A percentile compares a stretch with the other conserved stretches of the same genome.
Conservation (phyloP, 768 basidiomycete genomes). For the Lyophyllum semitale region DNA sequence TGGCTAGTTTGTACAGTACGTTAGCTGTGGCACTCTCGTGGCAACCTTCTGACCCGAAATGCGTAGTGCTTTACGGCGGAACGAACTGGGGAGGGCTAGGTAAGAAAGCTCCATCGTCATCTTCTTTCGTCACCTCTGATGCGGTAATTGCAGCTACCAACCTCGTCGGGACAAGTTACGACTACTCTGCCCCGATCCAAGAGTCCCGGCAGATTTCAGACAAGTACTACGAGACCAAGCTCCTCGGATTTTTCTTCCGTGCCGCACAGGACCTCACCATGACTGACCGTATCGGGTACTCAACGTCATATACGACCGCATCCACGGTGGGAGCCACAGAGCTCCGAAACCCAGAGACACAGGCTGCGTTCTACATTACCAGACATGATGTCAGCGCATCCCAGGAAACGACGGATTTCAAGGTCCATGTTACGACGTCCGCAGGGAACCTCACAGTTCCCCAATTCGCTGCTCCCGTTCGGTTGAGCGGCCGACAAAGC, state of each 20-base stretch:
- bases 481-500: conserved; percentile 9
- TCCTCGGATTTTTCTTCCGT: conserved; percentile 9
- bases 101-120: neutral
- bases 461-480: conserved; percentile 4
- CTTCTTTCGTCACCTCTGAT: neutral
- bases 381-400: conserved; percentile 7
- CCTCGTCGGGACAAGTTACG: conserved; percentile 9
- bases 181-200: conserved; percentile 11
- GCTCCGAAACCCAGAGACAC: conserved; percentile 5
- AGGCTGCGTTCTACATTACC: conserved; percentile 5
- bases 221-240: conserved; percentile 10
- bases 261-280: conserved; percentile 10
- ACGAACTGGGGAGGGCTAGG: conserved; percentile 12
- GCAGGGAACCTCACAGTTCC: conserved; percentile 8
- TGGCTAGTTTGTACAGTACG: conserved; percentile 11
- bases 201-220: conserved; percentile 8
- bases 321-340: conserved; percentile 7
- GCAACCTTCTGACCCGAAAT: neutral
- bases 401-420: conserved; percentile 5
- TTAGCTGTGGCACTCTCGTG: no score
- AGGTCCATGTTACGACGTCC: conserved; percentile 4
- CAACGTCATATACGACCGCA: conserved; percentile 4
- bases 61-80: conserved; percentile 8
- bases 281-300: conserved; percentile 9
- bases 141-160: neutral